Conservation (phyloP, 192 early-diverging fungal genomes). For the Jimgerdemannia flammicorona region DNA sequence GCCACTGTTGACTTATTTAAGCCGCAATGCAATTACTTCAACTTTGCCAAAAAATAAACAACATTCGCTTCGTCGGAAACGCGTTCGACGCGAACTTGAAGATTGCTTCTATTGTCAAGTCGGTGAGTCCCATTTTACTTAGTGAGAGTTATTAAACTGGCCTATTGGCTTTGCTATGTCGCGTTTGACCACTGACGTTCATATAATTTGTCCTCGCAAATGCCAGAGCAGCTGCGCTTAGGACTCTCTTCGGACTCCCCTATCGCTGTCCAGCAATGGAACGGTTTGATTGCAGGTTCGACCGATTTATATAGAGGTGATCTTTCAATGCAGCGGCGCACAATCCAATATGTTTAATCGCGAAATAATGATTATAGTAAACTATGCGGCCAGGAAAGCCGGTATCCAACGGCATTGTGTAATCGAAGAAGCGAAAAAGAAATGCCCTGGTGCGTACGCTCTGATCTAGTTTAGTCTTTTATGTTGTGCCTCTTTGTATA, state of each 20-base stretch:
- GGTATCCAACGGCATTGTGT: conserved; percentile 70
- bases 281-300: conserved; percentile 67
- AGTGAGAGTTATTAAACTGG: background rate
- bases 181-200: background rate
- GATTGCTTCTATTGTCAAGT: conserved; percentile 82
- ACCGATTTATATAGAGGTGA: background rate
- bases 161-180: too few relatives aligned
- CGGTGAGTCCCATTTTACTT: conserved; percentile 45
- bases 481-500: background rate
- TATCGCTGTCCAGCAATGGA: conserved; percentile 92
- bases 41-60: background rate
- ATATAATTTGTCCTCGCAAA: conserved; percentile 4
- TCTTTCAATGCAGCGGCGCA: background rate
- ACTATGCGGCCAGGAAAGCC: conserved; percentile 77
- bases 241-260: conserved; percentile 63
- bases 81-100: conserved; percentile 5
- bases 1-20: background rate
- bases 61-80: background rate
- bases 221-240: conserved; percentile 64
- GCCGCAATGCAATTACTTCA: background rate
- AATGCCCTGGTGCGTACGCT: conserved; percentile 41
- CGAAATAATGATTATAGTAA: conserved; percentile 43
- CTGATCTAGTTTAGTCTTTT: background rate
- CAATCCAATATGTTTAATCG: background rate
- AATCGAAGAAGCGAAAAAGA: conserved; percentile 45